Base-by-base conservation (phyloP, 2,329 filamentous ascomycete genomes). In the Penicillium sp. region DNA sequence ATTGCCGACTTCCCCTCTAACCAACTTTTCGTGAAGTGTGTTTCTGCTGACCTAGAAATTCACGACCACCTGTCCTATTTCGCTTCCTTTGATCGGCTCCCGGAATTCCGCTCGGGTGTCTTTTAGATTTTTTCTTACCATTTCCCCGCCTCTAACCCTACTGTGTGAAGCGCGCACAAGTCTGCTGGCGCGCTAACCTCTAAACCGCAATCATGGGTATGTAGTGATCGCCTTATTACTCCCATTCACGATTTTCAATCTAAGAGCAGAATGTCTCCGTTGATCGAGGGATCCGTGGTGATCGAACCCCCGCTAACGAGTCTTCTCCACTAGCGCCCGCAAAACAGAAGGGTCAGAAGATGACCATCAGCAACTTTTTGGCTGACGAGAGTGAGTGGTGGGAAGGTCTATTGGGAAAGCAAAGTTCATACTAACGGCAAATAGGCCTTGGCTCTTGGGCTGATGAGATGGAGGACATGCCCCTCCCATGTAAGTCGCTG, bases 281-380 rank as follows among this genome's bases (percentile, higher is more conserved):
- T 37, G 31, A 39, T 21, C 14, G 48, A 27, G 44, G 10, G n/a
- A 26, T 44, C 41, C 51, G 16, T 39, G 21, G 52, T 43, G 24
- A 49, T 67, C 61, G 70, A 74, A 83, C 86, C 69, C 86, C 76
- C 37, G 58, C 63, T 63, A 55, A 66, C 60, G 67, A 53, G 59
- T 60, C 60, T 60, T 48, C 74, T 53, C 57, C 52, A 60, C 59
- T 73, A 96, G 93, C 90, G 85, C 93, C 93, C 68, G 90, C 93
- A 78, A 96, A 96, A 83, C 90, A 91, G 82, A 89, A 96, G 80
- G 84, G 86, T 78, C 89, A 96, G 87, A 99, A 96, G 85, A 93
- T 99, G 90, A 91, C 90, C 83, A 88, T 98, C 75, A 91, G 91
- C 84, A 90, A 91, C 80, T 99, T 99, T 86, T 86, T 99, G 83